phyloP scores from a whole-genome alignment of 768 basidiomycete species.

The Kwoniella europaea region DNA sequence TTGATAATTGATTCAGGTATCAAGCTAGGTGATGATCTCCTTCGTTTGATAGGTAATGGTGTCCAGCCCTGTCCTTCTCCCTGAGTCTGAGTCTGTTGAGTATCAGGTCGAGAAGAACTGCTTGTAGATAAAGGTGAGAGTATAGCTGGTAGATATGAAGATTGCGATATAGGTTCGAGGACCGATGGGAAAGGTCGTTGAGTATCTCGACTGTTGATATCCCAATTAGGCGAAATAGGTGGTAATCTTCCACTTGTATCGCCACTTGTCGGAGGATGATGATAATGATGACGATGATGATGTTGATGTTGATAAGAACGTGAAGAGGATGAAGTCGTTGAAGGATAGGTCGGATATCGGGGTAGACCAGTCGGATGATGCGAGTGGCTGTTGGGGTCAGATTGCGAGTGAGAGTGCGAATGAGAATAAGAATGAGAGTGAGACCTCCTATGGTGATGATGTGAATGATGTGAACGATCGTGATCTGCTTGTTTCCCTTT shows the following conservation, averaged over 20 bases:
- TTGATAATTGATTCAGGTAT: conserved; percentile 1
- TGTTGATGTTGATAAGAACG: not conserved
- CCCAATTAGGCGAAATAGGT: not conserved
- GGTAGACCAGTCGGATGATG: not conserved
- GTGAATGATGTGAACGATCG: not conserved
- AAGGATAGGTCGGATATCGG: too few species aligned
- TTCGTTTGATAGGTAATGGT: not conserved
- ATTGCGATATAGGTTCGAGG: conserved; percentile 4
- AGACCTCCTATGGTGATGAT: not conserved
- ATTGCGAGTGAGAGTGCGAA: not conserved
- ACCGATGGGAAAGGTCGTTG: conserved; percentile 17
- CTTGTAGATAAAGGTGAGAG: not conserved
- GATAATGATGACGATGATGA: not conserved
- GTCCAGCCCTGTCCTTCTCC: too few species aligned
- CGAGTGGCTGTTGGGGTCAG: not conserved
- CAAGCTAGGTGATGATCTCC: conserved; percentile 1
- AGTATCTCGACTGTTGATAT: not conserved
- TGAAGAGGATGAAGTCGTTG: not conserved
- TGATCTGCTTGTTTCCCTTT: not conserved
- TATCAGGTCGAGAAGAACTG: not conserved
- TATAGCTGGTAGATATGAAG: not conserved
- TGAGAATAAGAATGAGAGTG: not conserved
- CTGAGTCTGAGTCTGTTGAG: not conserved
- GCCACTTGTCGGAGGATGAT: not conserved
- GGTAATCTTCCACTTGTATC: not conserved